Percentiles rank a stretch among this genome's conserved stretches.
These are phyloP conservation scores for Coffea canephora DNA, from an alignment of 257 asterid genomes.

Conservation along the genomic window DNA sequence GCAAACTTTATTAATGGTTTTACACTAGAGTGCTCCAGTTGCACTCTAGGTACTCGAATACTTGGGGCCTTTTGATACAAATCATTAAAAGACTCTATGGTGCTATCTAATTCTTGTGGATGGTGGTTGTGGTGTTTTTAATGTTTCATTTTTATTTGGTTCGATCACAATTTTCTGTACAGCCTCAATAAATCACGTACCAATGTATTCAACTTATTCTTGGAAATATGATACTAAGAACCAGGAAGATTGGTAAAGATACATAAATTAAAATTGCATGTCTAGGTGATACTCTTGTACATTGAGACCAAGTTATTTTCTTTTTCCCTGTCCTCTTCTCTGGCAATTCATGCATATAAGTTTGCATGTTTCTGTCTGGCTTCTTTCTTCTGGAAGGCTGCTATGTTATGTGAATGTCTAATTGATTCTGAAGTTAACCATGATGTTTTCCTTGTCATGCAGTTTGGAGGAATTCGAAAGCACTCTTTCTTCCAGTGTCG, in stretches of 20 bases:
- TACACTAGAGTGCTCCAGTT: background rate
- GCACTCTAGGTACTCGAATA: background rate
- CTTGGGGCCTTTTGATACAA: background rate
- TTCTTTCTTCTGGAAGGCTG: background rate
- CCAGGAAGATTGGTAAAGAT: background rate
- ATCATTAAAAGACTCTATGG: background rate
- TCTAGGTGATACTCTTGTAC: too few relatives aligned
- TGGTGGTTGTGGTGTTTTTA: background rate
- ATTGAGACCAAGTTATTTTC: too few relatives aligned
- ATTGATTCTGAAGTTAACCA: background rate
- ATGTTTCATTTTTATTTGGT: background rate
- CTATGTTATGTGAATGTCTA: background rate
- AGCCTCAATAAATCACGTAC: background rate
- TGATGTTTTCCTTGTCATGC: conserved; percentile 24
- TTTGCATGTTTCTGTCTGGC: background rate
- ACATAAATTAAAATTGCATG: background rate
- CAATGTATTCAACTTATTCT: background rate
- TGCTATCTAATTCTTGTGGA: background rate
- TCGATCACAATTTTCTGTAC: background rate
- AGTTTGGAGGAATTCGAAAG: conserved; percentile 73
- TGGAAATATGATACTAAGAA: too few relatives aligned
- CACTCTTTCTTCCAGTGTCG: conserved; percentile 56
- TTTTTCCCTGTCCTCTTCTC: background rate
- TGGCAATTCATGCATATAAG: background rate
- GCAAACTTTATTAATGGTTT: background rate